Evolutionary conservation across 1,284 basidiomycete species (phyloP), one percentile per base, ranked within the genome.

Genomic region (Ceratobasidium papillatum): DNA sequence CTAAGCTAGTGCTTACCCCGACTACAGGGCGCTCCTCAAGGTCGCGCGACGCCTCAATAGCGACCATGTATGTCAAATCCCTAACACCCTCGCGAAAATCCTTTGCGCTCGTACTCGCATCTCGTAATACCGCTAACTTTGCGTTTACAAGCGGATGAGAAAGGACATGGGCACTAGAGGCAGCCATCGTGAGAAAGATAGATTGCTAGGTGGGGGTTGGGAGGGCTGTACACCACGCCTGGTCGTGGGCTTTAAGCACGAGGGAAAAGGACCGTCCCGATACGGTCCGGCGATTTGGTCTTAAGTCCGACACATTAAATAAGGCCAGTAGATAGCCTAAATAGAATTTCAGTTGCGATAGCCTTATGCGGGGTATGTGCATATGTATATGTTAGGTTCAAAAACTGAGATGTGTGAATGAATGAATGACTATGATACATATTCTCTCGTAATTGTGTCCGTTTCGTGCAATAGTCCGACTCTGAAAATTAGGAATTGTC

Each of bases 1-100:
- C 19, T 41, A 5, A 11, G 36, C 17, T 2, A 25, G 12, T 38
- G 76, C 77, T 30, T 80, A 93, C 94, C 52, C 89, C 91, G 68
- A 86, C 79, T 78, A 93, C 90, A 0, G 84, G 80, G 51, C 85
- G 84, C 78, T 90, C 85, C 79, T 90, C 87, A 1, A 94, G 83
- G 64, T 86, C 84, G 38, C 89, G 85, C 32, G 89, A 89, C 2
- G 93, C 91, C 80, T 95, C 94, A 64, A 93, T 87, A 25, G 90
- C 94, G 54, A 95, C 81, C 68, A 94, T 85, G 65, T 90, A 82
- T 78, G 90, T 90, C 79, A 95, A 88, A 77, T 90, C 89, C 77
- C 89, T 85, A 65, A 94, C 87, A 22, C 89, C 89, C 85, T 93
- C 90, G 41, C 94, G 89, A 80, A 95, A 95, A 79, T 93, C 91